A percentile compares a stretch with the other conserved stretches of the same genome.
Conservation (phyloP, 352 stramenopile species). For the Phytophthora quininea region DNA sequence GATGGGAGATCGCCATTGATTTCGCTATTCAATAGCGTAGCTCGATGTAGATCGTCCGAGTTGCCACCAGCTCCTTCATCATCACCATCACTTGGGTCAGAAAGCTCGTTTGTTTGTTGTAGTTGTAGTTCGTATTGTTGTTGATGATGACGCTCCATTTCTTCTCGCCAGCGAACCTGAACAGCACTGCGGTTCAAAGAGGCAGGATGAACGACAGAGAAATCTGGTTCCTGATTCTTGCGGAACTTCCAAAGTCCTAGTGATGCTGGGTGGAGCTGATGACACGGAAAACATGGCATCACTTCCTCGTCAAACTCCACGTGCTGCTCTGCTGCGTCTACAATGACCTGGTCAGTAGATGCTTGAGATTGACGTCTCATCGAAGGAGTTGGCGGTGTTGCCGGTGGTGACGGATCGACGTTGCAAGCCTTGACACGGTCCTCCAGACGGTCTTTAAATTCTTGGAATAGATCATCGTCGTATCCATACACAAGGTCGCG, state of each 20-base stretch:
- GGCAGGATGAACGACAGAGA: slow-evolving; percentile 49
- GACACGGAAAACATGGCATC: slow-evolving; percentile 41
- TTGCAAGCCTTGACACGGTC: slow-evolving; percentile 28
- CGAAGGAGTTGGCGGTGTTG: slow-evolving; percentile 18
- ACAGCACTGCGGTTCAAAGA: slow-evolving; percentile 36
- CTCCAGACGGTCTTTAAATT: slow-evolving; percentile 53
- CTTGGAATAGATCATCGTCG: slow-evolving; percentile 74
- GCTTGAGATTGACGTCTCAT: slow-evolving; percentile 25
- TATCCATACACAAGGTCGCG: slow-evolving; percentile 78
- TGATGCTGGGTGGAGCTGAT: slow-evolving; percentile 62
- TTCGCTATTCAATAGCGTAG: slow-evolving; percentile 32
- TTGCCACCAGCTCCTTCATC: slow-evolving; percentile 30
- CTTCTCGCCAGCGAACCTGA: slow-evolving; percentile 51
- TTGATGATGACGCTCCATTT: slow-evolving; percentile 36
- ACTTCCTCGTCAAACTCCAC: slow-evolving; percentile 38
- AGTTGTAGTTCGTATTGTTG: slow-evolving; percentile 35
- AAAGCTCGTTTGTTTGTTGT: slow-evolving; percentile 32
- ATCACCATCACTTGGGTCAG: slow-evolving; percentile 26
- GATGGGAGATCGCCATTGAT: slow-evolving; percentile 34
- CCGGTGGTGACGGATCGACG: slow-evolving; percentile 4
- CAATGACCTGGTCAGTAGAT: slow-evolving; percentile 2
- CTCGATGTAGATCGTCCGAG: slow-evolving; percentile 10
- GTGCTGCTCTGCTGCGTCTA: slow-evolving; percentile 22
- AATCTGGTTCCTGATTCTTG: slow-evolving; percentile 55
- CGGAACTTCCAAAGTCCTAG: slow-evolving; percentile 66